These are phyloP conservation scores for Neopestalotiopsis clavispora DNA, from an alignment of 2,329 filamentous ascomycete species.

Conservation along the genomic window DNA sequence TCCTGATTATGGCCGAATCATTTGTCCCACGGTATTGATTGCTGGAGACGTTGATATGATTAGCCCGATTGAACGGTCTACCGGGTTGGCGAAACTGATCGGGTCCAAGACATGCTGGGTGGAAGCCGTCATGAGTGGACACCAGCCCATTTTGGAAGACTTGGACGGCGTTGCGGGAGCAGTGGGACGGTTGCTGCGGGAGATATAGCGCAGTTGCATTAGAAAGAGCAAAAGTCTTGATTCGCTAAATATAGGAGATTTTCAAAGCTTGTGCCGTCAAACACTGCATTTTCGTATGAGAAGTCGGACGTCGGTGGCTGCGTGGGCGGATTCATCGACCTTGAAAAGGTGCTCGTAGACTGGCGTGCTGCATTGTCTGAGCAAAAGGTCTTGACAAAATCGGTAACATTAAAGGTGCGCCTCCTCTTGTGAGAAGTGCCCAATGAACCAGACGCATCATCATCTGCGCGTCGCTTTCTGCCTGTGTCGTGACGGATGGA, in stretches of 20 bases:
- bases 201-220: neutral
- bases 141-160: constrained; percentile 24
- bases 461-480: neutral
- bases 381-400: constrained; percentile 35
- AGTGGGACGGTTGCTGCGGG: constrained; percentile 13
- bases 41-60: constrained; percentile 37
- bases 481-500: neutral
- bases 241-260: constrained; percentile 30
- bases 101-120: constrained; percentile 23
- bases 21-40: constrained; percentile 34
- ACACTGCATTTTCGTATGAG: constrained; percentile 22
- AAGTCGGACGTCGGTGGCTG: neutral
- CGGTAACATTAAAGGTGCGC: constrained; percentile 31
- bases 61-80: constrained; percentile 31
- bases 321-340: neutral
- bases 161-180: constrained; percentile 14
- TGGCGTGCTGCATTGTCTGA: constrained; percentile 21
- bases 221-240: constrained; percentile 26
- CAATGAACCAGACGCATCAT: neutral
- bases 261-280: constrained; percentile 25
- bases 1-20: constrained; percentile 36
- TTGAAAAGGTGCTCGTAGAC: constrained; percentile 11
- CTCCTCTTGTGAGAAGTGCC: constrained; percentile 12
- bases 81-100: constrained; percentile 32
- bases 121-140: constrained; percentile 26